Percentiles rank a stretch among this genome's conserved stretches.
Conservation (phyloP, 2,329 filamentous ascomycete genomes). For the Colletotrichum sp. region DNA sequence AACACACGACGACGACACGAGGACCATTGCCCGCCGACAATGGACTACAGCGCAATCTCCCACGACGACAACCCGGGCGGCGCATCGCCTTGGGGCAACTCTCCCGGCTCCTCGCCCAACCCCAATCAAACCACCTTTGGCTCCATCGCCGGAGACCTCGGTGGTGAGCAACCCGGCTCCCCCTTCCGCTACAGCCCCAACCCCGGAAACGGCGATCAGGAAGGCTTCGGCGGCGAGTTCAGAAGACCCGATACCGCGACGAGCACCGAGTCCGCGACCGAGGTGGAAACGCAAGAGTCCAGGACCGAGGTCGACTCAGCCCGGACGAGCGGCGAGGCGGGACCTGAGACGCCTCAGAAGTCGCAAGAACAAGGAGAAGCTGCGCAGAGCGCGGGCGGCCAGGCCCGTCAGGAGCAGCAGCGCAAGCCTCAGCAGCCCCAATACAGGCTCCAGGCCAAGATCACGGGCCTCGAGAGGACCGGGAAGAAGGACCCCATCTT, state of each 20-base stretch:
- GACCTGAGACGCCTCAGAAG: constrained; percentile 25
- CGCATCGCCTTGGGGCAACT: constrained; percentile 62
- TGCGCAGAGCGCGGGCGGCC: constrained; percentile 16
- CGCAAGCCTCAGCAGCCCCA: constrained; percentile 68
- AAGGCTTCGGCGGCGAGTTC: constrained; percentile 39
- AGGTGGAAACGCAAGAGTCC: constrained; percentile 42
- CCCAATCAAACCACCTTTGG: constrained; percentile 50
- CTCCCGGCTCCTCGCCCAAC: constrained; percentile 55
- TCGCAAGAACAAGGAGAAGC: constrained; percentile 28
- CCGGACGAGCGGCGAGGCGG: constrained; percentile 19
- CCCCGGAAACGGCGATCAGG: constrained; percentile 47
- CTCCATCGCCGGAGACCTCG: constrained; percentile 30
- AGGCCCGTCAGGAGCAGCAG: constrained; percentile 42
- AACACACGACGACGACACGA: background rate
- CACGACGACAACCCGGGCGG: constrained; percentile 59
- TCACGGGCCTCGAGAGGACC: constrained; percentile 89
- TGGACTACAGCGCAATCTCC: constrained; percentile 66
- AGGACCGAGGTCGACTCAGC: constrained; percentile 25
- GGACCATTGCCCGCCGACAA: constrained; percentile 27
- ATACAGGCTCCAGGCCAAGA: constrained; percentile 91
- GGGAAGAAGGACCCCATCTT: constrained; percentile 96
- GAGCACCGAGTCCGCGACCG: constrained; percentile 49
- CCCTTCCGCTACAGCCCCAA: constrained; percentile 51
- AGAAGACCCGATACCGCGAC: constrained; percentile 52
- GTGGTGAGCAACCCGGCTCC: constrained; percentile 43